These are phyloP conservation scores for Dittrichia graveolens DNA, from an alignment of 129 eudicot genomes.

Conservation along the genomic window DNA sequence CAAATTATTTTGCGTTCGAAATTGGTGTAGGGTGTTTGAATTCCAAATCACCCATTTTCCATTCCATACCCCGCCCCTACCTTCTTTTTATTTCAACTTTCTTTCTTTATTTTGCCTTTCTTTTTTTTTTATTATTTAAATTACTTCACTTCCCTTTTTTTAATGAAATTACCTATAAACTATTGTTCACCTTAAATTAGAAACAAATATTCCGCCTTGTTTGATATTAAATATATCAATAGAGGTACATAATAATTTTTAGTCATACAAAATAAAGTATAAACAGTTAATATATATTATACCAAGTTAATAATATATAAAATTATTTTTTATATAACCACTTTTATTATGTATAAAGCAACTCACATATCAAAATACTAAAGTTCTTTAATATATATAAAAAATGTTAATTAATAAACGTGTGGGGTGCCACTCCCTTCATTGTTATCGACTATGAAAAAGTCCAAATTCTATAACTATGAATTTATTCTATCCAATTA, in stretches of 20 bases:
- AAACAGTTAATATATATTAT: no score
- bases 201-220: no score
- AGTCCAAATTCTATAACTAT: background rate
- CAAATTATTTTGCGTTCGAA: slow-evolving; percentile 40
- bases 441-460: slow-evolving; percentile 12
- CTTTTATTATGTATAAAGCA: no score
- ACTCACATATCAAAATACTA: no score
- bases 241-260: no score
- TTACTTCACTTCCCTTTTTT: background rate
- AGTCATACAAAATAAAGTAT: no score
- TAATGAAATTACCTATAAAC: no score
- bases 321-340: no score
- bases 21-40: slow-evolving; percentile 39
- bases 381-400: background rate
- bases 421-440: slow-evolving; percentile 9
- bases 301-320: no score
- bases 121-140: background rate
- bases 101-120: background rate
- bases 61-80: background rate
- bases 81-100: background rate
- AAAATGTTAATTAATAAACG: background rate
- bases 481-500: no score
- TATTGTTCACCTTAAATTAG: no score
- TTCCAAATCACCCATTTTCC: slow-evolving; percentile 34
- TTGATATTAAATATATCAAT: no score